Evolutionary conservation across 192 early-diverging fungal genomes (phyloP), one percentile per base, ranked within the genome.

Genomic region (Umbelopsis sp.): DNA sequence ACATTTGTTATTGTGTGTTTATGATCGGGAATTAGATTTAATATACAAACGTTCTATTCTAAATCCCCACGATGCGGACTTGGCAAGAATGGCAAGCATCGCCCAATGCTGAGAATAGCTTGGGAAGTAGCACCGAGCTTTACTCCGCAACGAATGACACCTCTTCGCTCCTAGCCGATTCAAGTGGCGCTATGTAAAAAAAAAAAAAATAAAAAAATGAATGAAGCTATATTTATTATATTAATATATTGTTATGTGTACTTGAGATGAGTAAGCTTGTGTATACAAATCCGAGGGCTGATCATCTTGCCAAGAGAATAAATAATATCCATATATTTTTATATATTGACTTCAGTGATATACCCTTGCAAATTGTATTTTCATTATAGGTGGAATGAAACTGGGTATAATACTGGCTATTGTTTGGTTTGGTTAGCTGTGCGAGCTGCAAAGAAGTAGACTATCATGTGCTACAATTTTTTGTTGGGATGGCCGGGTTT

Each of bases 171-270:
- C n/a, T 20, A 8, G 31, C 56, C 56, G 56, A 62, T 29, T 62
- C 25, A 62, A 62, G 56, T 62, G 56, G 56, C 56, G 56, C 56
- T 62, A 31, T 62, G 47, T 17, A 49, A 41, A 41, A 41, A 41
- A 41, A 41, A 41, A 53, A 25, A 52, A 21, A 52, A n/a, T n/a
- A n/a, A n/a, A n/a, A n/a, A n/a, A n/a, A n/a, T n/a, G n/a, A n/a
- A n/a, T n/a, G n/a, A n/a, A n/a, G n/a, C n/a, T n/a, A n/a, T n/a
- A n/a, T n/a, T n/a, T n/a, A n/a, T n/a, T n/a, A n/a, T n/a, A n/a
- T n/a, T n/a, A n/a, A n/a, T n/a, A n/a, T n/a, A n/a, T n/a, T n/a
- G n/a, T n/a, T n/a, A n/a, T n/a, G n/a, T n/a, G n/a, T n/a, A n/a
- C n/a, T n/a, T n/a, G n/a, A n/a, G n/a, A n/a, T n/a, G n/a, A n/a